Conservation (phyloP, 192 early-diverging fungal species). For the Endogone sp. region DNA sequence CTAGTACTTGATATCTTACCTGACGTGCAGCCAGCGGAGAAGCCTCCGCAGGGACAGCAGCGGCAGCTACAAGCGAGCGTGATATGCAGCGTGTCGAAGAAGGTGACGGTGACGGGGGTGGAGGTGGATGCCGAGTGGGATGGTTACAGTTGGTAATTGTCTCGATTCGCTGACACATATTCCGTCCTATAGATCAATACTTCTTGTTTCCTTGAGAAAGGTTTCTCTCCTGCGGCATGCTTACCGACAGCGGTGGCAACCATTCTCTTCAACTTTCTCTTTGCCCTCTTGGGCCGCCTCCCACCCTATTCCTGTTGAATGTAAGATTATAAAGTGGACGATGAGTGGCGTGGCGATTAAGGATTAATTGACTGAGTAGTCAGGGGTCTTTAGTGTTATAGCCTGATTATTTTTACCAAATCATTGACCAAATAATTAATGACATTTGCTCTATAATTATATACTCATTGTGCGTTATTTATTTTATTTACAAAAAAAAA, state of each 20-base stretch:
- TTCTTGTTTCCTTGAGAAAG: conserved; percentile 52
- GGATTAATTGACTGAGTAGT: conserved; percentile 55
- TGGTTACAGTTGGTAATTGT: too few relatives aligned
- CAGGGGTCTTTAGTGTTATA: too few relatives aligned
- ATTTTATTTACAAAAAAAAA: too few relatives aligned
- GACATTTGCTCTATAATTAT: too few relatives aligned
- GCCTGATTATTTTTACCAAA: too few relatives aligned
- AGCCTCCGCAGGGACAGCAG: not conserved
- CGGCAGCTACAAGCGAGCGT: not conserved
- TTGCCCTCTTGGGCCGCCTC: too few relatives aligned
- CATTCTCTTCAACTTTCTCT: too few relatives aligned
- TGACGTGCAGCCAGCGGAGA: too few relatives aligned
- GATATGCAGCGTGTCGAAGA: not conserved
- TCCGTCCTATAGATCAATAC: conserved; percentile 68
- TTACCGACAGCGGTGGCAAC: not conserved
- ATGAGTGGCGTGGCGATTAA: conserved; percentile 68
- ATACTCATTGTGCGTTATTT: too few relatives aligned
- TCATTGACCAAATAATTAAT: too few relatives aligned
- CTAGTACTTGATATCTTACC: conserved; percentile 66
- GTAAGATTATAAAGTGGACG: conserved; percentile 46
- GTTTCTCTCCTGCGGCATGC: conserved; percentile 22
- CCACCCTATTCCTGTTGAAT: conserved; percentile 54
- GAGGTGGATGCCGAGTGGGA: too few relatives aligned
- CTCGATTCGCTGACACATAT: too few relatives aligned
- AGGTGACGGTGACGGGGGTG: not conserved